Conservation (phyloP, 163 green algal genomes). For the Chloromonas sp. region DNA sequence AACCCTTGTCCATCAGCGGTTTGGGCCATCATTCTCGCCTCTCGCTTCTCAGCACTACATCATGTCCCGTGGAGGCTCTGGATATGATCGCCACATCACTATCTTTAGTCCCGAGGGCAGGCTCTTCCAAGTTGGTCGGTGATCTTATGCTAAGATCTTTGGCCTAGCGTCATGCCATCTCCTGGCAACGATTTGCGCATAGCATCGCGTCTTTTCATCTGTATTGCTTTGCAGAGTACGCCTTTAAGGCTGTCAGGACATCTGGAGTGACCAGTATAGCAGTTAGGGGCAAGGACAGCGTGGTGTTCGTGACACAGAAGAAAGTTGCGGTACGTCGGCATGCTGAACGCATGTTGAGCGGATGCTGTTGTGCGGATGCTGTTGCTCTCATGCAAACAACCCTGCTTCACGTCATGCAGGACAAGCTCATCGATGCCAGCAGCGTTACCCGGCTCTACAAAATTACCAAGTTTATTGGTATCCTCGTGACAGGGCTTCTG, state of each 20-base stretch:
- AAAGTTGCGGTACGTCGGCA: conserved; percentile 73
- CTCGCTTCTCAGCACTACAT: no score
- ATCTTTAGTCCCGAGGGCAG: conserved; percentile 96
- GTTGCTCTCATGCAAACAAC: no score
- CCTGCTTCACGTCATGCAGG: conserved; percentile 39
- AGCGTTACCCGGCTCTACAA: conserved; percentile 86
- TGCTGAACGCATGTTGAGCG: not conserved
- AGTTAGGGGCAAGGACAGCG: conserved; percentile 88
- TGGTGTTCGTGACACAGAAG: conserved; percentile 94
- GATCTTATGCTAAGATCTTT: not conserved
- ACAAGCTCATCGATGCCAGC: conserved; percentile 93
- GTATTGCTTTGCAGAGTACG: conserved; percentile 80
- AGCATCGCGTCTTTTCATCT: no score
- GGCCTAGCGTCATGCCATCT: no score
- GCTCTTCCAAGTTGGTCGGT: conserved; percentile 84
- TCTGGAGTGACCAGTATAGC: conserved; percentile 86
- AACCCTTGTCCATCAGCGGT: no score
- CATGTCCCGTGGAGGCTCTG: conserved; percentile 79
- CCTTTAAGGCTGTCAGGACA: conserved; percentile 97
- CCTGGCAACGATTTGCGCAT: no score
- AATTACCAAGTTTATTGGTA: conserved; percentile 81
- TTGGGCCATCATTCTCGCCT: no score
- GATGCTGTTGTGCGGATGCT: no score
- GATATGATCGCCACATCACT: conserved; percentile 93
- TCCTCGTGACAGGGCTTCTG: conserved; percentile 75